phyloP scores from a whole-genome alignment of 2,329 filamentous ascomycete species.

The Xylariaceae sp. region DNA sequence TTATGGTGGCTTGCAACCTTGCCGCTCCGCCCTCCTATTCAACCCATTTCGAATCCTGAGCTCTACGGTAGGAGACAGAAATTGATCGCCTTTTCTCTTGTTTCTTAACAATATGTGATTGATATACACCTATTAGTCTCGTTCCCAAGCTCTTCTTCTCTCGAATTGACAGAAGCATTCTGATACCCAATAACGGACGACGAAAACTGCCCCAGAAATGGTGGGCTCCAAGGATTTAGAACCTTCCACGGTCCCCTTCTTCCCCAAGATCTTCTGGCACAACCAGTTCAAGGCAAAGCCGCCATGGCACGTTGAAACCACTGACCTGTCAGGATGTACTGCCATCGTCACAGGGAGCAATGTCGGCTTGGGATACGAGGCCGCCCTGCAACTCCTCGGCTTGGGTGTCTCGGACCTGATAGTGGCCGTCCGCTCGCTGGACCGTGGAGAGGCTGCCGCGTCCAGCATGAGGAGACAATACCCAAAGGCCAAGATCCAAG shows the following conservation, averaged over 20 bases:
- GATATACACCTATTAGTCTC: too few relatives aligned
- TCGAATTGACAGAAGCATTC: too few relatives aligned
- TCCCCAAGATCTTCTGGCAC: constrained; percentile 14
- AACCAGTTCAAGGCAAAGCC: constrained; percentile 21
- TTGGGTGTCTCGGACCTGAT: constrained; percentile 35
- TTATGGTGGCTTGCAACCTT: too few relatives aligned
- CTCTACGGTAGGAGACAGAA: too few relatives aligned
- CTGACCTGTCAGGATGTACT: constrained; percentile 27
- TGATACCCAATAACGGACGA: too few relatives aligned
- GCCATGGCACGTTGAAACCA: constrained; percentile 11
- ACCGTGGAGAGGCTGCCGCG: constrained; percentile 36
- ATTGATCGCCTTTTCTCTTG: too few relatives aligned
- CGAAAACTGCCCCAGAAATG: too few relatives aligned
- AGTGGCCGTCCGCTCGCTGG: constrained; percentile 35
- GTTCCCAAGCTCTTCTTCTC: too few relatives aligned
- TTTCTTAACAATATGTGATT: too few relatives aligned
- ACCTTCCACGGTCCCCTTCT: constrained; percentile 5
- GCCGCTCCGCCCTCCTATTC: too few relatives aligned
- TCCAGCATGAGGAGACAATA: constrained; percentile 20
- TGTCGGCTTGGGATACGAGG: constrained; percentile 40
- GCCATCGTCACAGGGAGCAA: constrained; percentile 44
- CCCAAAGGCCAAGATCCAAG: constrained; percentile 32
- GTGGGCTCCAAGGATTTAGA: constrained; percentile 7
- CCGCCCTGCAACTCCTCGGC: constrained; percentile 31
- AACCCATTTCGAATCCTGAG: too few relatives aligned